Percentiles rank a stretch among this genome's conserved stretches.
Conservation (phyloP, 2,329 filamentous ascomycete species). For the Penicillium janthinellum region DNA sequence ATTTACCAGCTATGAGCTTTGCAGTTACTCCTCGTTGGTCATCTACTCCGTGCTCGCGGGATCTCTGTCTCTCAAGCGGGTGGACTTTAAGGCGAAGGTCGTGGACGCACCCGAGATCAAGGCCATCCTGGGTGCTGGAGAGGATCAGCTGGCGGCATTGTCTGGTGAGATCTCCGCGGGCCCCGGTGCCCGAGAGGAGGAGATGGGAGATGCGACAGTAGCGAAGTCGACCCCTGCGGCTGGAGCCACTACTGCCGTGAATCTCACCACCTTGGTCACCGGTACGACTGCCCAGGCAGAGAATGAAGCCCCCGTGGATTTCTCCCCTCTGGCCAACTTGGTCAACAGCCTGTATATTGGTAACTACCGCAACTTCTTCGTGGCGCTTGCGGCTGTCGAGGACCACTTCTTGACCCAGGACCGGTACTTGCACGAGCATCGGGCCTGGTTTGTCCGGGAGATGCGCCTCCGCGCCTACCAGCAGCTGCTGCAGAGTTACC, state of each 20-base stretch:
- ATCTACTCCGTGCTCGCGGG: conserved; percentile 95
- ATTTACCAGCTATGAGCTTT: conserved; percentile 98
- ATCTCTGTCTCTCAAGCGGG: conserved; percentile 89
- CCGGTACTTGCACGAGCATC: conserved; percentile 93
- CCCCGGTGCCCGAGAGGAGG: conserved; percentile 73
- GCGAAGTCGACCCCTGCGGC: conserved; percentile 54
- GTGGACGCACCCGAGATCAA: conserved; percentile 98
- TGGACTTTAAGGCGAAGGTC: conserved; percentile 99
- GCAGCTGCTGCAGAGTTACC: conserved; percentile 95
- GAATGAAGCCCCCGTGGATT: conserved; percentile 81
- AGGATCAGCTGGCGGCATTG: conserved; percentile 83
- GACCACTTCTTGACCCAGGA: conserved; percentile 92
- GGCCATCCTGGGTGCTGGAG: conserved; percentile 86
- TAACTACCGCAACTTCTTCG: conserved; percentile 92
- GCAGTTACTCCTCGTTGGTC: conserved; percentile 92
- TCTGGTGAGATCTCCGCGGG: conserved; percentile 79
- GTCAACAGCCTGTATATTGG: conserved; percentile 91
- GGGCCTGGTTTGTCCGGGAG: conserved; percentile 95
- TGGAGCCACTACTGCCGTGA: conserved; percentile 71
- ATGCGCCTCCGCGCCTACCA: conserved; percentile 97
- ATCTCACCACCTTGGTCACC: conserved; percentile 79
- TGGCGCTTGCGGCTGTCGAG: conserved; percentile 84
- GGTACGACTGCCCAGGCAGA: conserved; percentile 68
- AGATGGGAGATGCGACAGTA: conserved; percentile 66
- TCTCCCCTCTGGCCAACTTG: conserved; percentile 80